A percentile compares a stretch with the other conserved stretches of the same genome.
These are phyloP conservation scores for Gryganskiella cystojenkinii DNA, from an alignment of 192 early-diverging fungal genomes.

Conservation along the genomic window DNA sequence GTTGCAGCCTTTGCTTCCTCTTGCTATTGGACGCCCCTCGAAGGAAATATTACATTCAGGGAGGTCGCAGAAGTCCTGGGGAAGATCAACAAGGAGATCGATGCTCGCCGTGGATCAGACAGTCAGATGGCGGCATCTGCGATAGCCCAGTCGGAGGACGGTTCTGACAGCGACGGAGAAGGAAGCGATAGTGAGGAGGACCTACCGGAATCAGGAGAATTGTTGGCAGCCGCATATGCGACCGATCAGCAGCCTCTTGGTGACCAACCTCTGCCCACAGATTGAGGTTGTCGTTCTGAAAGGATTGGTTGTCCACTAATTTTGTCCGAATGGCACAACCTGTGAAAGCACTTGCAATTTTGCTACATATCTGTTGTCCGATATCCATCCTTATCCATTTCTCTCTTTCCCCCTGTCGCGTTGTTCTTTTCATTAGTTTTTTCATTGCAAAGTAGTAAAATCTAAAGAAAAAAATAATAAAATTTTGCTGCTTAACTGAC, in stretches of 20 bases:
- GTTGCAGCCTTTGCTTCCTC: conserved; percentile 1
- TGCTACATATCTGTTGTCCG: conserved; percentile 6
- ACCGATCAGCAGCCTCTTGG: too few relatives aligned
- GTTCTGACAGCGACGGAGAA: background rate
- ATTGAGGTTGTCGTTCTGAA: conserved; percentile 9
- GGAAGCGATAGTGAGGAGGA: conserved; percentile 3
- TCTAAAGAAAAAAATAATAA: background rate
- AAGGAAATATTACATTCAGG: background rate
- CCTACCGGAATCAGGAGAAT: conserved; percentile 5
- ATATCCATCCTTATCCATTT: background rate
- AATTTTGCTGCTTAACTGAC: background rate
- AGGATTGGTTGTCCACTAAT: conserved; percentile 2
- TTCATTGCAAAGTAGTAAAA: conserved; percentile 6
- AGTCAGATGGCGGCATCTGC: conserved; percentile 1
- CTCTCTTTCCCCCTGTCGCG: background rate
- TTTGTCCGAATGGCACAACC: background rate
- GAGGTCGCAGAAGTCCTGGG: conserved; percentile 1
- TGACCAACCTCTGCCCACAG: too few relatives aligned
- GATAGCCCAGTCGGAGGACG: conserved; percentile 2
- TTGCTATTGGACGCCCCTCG: conserved; percentile 2
- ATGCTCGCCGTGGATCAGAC: conserved; percentile 2
- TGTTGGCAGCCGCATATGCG: too few relatives aligned
- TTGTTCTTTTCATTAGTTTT: conserved; percentile 19
- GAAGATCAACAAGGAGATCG: conserved; percentile 21
- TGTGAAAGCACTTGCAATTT: background rate